Conservation (phyloP, 768 basidiomycete species). For the Boletus rufocinnamomeus region DNA sequence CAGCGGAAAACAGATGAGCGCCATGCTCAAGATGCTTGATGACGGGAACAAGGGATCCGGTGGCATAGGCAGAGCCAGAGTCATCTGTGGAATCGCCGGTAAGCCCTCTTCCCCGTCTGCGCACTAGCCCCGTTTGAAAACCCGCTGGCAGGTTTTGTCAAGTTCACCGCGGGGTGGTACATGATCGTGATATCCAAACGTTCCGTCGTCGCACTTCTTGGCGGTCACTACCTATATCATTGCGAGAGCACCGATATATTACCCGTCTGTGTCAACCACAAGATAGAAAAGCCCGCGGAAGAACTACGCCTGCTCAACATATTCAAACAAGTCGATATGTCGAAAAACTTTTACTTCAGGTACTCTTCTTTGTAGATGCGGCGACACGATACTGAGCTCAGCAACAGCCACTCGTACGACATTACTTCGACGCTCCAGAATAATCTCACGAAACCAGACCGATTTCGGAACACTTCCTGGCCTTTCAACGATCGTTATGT, state of each 20-base stretch:
- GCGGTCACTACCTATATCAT: constrained; percentile 95
- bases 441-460: constrained; percentile 70
- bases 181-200: constrained; percentile 89
- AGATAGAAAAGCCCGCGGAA: constrained; percentile 83
- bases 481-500: constrained; percentile 86
- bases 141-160: constrained; percentile 68
- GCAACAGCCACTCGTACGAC: constrained; percentile 87
- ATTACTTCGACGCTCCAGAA: constrained; percentile 94
- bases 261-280: constrained; percentile 75
- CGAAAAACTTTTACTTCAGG: constrained; percentile 99
- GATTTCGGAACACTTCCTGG: constrained; percentile 50
- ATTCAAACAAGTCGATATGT: constrained; percentile 96
- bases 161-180: constrained; percentile 96
- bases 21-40: constrained; percentile 91
- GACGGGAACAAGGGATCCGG: constrained; percentile 91
- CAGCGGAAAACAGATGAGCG: constrained; percentile 84
- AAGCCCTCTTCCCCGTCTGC: constrained; percentile 15
- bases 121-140: not conserved
- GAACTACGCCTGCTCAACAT: constrained; percentile 86
- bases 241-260: constrained; percentile 89
- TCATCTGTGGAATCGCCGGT: constrained; percentile 86
- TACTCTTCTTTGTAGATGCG: constrained; percentile 29
- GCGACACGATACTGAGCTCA: not conserved
- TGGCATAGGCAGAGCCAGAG: constrained; percentile 75
- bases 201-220: constrained; percentile 89